phyloP scores from a whole-genome alignment of 345 rosid species.

The Tarenaya hassleriana region DNA sequence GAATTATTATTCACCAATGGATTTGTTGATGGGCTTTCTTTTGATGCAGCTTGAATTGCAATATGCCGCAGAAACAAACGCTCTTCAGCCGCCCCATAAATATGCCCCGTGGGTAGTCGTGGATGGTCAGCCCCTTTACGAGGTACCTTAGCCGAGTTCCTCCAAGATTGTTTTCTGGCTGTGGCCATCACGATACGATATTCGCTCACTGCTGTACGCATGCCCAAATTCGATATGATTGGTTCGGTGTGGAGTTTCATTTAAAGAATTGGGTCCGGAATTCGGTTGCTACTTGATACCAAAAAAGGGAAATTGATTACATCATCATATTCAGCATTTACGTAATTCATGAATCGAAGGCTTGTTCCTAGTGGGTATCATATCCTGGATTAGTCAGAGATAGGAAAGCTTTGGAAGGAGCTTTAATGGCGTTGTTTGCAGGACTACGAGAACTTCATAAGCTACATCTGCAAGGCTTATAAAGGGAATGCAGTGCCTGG shows the following conservation, averaged over 20 bases:
- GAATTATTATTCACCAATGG: not conserved
- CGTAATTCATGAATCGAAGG: no score
- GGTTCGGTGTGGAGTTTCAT: constrained; percentile 1
- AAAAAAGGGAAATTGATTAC: no score
- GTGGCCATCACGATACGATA: not conserved
- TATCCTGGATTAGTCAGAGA: no score
- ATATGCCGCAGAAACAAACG: constrained; percentile 76
- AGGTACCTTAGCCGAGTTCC: constrained; percentile 39
- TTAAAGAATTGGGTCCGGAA: not conserved
- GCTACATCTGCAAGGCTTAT: constrained; percentile 79
- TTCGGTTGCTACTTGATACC: no score
- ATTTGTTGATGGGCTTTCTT: constrained; percentile 4
- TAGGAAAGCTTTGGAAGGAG: not conserved
- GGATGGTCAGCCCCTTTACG: constrained; percentile 86
- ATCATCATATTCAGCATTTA: no score
- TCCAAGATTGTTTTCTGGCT: not conserved
- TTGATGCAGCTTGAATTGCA: constrained; percentile 69
- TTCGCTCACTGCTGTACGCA: constrained; percentile 5
- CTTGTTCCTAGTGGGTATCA: no score
- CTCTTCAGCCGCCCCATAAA: constrained; percentile 76
- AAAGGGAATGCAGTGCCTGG: constrained; percentile 37
- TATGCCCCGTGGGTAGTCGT: constrained; percentile 98
- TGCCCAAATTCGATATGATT: not conserved
- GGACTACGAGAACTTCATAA: constrained; percentile 74
- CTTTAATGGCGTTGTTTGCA: constrained; percentile 16